Conservation (phyloP, 139 green algal species). For the Marvania coccoides region DNA sequence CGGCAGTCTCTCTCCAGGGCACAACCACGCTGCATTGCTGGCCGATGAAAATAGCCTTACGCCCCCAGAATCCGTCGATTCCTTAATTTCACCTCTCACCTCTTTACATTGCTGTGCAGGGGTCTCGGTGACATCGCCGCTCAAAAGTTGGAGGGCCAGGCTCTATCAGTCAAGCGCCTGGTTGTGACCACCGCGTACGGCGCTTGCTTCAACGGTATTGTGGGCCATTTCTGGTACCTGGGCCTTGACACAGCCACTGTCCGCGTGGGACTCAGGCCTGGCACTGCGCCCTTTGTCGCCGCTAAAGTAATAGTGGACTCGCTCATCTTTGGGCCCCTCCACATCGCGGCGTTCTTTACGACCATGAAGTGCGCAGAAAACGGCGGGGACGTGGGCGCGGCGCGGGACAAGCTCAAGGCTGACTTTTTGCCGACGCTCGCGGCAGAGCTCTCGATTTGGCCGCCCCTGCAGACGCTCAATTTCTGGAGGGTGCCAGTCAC, state of each 20-base stretch:
- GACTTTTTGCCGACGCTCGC: slow-evolving; percentile 29
- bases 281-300: slow-evolving; percentile 9
- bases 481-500: slow-evolving; percentile 22
- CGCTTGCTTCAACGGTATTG: slow-evolving; percentile 3
- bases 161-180: not conserved
- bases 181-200: slow-evolving; percentile 13
- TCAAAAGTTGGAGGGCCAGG: slow-evolving; percentile 5
- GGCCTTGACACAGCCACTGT: slow-evolving; percentile 2
- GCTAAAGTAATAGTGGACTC: slow-evolving; percentile 23
- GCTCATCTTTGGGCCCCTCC: slow-evolving; percentile 17
- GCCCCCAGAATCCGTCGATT: no score
- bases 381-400: slow-evolving; percentile 5
- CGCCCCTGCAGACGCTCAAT: slow-evolving; percentile 19
- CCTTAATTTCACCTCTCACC: no score
- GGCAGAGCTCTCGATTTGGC: slow-evolving; percentile 23
- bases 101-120: slow-evolving; percentile 5
- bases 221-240: slow-evolving; percentile 27
- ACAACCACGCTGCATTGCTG: no score
- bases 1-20: no score
- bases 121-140: slow-evolving; percentile 17
- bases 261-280: not conserved
- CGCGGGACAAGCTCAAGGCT: slow-evolving; percentile 7
- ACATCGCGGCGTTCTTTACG: slow-evolving; percentile 23
- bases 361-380: slow-evolving; percentile 6
- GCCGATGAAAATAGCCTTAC: no score